phyloP scores from a whole-genome alignment of 2,329 filamentous ascomycete species.

The Penicillium sp. region DNA sequence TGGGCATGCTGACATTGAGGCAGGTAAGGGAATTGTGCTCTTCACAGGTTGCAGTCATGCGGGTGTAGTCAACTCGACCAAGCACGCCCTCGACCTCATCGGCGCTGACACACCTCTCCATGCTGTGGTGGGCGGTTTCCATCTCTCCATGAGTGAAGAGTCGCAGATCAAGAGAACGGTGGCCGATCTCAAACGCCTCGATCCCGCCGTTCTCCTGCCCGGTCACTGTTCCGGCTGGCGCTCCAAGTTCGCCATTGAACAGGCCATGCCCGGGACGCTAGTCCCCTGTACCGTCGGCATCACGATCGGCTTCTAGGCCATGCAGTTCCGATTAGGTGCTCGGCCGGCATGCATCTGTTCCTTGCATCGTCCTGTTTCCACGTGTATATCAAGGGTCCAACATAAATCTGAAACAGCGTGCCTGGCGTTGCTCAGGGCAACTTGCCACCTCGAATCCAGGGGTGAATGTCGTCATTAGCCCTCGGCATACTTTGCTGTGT shows the following conservation, averaged over 20 bases:
- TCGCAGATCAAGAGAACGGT: conserved; percentile 48
- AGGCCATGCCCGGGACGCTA: conserved; percentile 49
- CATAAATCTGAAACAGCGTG: conserved; percentile 9
- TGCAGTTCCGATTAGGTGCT: background rate
- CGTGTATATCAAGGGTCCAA: conserved; percentile 16
- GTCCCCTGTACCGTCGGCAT: conserved; percentile 53
- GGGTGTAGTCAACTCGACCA: conserved; percentile 53
- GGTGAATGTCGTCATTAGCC: conserved; percentile 5
- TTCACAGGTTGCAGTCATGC: conserved; percentile 58
- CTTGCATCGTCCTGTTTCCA: conserved; percentile 16
- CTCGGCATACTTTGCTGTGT: conserved; percentile 14
- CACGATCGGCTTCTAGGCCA: conserved; percentile 37
- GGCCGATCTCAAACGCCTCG: conserved; percentile 48
- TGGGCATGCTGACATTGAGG: background rate
- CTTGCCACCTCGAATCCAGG: conserved; percentile 14
- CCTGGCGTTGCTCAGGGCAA: conserved; percentile 16
- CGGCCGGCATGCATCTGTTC: conserved; percentile 2
- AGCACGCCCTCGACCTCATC: conserved; percentile 46
- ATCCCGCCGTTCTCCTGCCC: conserved; percentile 51
- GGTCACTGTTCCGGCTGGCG: conserved; percentile 58
- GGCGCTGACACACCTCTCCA: conserved; percentile 44
- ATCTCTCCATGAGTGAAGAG: conserved; percentile 50
- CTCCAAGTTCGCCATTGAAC: conserved; percentile 54
- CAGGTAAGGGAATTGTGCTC: conserved; percentile 53
- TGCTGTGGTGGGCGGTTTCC: conserved; percentile 54